Evolutionary conservation across 2,329 filamentous ascomycete genomes (phyloP), one percentile per base, ranked within the genome.

Genomic region (Calonectria fujianensis): DNA sequence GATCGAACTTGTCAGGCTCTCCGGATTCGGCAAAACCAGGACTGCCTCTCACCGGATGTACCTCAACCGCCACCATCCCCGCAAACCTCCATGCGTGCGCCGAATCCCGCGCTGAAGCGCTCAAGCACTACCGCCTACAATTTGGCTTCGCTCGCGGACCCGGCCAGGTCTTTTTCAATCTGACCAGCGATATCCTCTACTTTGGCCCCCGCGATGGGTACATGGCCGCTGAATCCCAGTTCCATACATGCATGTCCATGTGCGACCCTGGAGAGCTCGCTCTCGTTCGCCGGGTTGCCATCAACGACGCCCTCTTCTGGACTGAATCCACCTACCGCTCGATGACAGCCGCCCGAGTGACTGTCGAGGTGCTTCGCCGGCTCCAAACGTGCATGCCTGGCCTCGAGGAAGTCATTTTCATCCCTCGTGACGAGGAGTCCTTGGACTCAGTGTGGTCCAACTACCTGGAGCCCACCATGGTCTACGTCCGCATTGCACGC

Each of bases 221-320:
- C 81, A 87, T 87, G 84, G 86, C 86, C 27, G 84, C 87, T 66
- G 84, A 86, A 71, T 83, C 87, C 8, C 85, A 89, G 75, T 86
- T 90, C 70, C 83, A 84, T 66, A 87, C 86, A 18, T 85, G 85
- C 77, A 83, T 89, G 81, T 80, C 84, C 67, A 83, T 89, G 78
- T 86, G 85, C 76, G 82, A 83, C 54, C 85, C 83, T 8, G 78
- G 78, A 13, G 86, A 90, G 74, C 83, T 89, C 59, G 83, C 83
- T 11, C 71, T 77, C 14, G 84, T 90, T 24, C 84, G 83, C 41
- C 84, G 85, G 14, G 78, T 89, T 29, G 88, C 88, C 41, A 82
- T 90, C 69, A 88, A 85, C 77, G 88, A 89, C 74, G 82, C 82
- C 4, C 80, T 90, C 27, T 86, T 89, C 74, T 85, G 84, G 84